Evolutionary conservation across 2,329 filamentous ascomycete genomes (phyloP).

Genomic region (Aurifilum marmelostoma): DNA sequence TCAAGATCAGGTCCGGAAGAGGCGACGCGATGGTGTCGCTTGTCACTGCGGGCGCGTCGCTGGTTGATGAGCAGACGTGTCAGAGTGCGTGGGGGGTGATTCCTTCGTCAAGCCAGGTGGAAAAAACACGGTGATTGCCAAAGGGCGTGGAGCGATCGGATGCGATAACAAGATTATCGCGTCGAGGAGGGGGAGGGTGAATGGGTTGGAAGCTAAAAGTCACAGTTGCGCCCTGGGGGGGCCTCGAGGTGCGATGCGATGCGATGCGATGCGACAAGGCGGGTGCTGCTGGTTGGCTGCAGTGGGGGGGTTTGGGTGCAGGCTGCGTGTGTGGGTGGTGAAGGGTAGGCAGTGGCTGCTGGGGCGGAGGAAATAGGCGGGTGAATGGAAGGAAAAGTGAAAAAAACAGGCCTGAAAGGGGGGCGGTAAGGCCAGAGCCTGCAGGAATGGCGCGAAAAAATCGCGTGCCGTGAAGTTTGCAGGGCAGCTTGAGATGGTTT

Average conservation of each 20-base stretch:
- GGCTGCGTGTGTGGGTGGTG: slow-evolving; percentile 2
- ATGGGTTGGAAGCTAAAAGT: slow-evolving; percentile 7
- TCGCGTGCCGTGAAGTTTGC: slow-evolving; percentile 58
- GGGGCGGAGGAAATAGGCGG: slow-evolving; percentile 16
- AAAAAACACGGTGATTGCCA: slow-evolving; percentile 9
- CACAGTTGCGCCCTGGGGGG: slow-evolving; percentile 7
- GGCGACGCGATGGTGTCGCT: slow-evolving; percentile 20
- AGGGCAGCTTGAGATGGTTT: slow-evolving; percentile 57
- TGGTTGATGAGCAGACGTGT: slow-evolving; percentile 20
- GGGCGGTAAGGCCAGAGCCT: slow-evolving; percentile 47
- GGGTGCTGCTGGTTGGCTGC: slow-evolving; percentile 24
- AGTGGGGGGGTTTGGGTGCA: slow-evolving; percentile 18
- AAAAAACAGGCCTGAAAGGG: slow-evolving; percentile 40
- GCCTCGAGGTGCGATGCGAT: slow-evolving; percentile 15
- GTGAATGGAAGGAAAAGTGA: slow-evolving; percentile 44
- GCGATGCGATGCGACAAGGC: slow-evolving; percentile 27
- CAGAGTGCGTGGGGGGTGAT: slow-evolving; percentile 5
- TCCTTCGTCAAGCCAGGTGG: background rate
- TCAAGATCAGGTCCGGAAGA: slow-evolving; percentile 14
- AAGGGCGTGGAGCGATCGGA: slow-evolving; percentile 7
- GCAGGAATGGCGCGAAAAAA: slow-evolving; percentile 51
- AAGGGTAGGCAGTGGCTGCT: slow-evolving; percentile 17
- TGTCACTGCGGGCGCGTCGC: slow-evolving; percentile 24
- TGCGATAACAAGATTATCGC: slow-evolving; percentile 20
- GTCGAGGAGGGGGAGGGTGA: slow-evolving; percentile 5